Conservation (phyloP, 345 rosid species). For the Ceriops tagal region DNA sequence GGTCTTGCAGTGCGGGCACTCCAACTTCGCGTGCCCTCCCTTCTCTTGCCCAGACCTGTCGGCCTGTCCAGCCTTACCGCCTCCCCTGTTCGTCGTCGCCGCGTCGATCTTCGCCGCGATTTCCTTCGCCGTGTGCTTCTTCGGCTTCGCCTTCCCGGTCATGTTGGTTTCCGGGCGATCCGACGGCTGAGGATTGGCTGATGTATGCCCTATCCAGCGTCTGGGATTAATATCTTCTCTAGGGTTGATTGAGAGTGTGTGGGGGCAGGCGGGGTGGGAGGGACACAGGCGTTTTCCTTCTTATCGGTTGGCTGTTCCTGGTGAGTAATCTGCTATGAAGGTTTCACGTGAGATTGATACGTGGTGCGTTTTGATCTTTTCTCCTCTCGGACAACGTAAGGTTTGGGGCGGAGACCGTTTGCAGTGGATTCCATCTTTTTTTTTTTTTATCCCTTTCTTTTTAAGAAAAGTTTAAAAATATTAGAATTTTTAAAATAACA, state of each 20-base stretch:
- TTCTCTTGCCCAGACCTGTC: constrained; percentile 67
- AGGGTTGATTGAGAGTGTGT: background rate
- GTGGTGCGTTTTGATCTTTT: background rate
- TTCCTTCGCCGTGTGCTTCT: constrained; percentile 99
- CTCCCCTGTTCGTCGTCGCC: constrained; percentile 87
- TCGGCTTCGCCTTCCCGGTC: constrained; percentile 98
- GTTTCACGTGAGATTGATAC: background rate
- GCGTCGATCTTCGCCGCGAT: constrained; percentile 81
- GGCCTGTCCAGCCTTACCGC: constrained; percentile 82
- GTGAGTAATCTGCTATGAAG: background rate
- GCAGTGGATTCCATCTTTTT: too few species aligned
- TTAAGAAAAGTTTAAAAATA: too few species aligned
- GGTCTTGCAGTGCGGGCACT: constrained; percentile 86
- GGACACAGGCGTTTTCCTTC: background rate
- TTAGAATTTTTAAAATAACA: too few species aligned
- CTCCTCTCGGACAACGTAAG: too few species aligned
- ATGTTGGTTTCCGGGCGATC: constrained; percentile 17
- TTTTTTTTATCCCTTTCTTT: too few species aligned
- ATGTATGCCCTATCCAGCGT: background rate
- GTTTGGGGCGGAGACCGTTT: too few species aligned
- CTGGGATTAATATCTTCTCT: background rate
- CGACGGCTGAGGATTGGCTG: constrained; percentile 1
- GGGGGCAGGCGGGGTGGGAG: background rate
- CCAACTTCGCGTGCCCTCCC: constrained; percentile 91
- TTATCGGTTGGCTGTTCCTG: background rate